These are phyloP conservation scores for Isoetes taiwanensis DNA, from an alignment of 75 land plant genomes.

Conservation along the genomic window DNA sequence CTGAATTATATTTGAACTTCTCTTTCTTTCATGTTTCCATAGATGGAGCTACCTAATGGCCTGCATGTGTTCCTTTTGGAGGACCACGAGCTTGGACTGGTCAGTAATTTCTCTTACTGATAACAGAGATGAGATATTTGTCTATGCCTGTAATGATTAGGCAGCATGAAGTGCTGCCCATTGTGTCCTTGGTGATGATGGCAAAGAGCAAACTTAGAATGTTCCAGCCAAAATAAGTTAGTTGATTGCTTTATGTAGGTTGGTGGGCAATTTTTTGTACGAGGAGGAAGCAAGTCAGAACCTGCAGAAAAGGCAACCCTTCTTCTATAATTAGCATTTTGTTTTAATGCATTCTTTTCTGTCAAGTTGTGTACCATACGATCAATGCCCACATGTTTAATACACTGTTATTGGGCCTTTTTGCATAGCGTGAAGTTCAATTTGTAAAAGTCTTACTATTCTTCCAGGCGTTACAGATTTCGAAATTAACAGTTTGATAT, in stretches of 20 bases:
- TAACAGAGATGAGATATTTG: neutral
- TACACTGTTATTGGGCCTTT: neutral
- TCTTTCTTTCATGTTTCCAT: neutral
- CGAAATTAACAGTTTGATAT: neutral
- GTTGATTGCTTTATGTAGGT: constrained; percentile 11
- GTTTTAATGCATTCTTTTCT: neutral
- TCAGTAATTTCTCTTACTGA: neutral
- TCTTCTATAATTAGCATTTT: neutral
- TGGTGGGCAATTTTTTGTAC: constrained; percentile 13
- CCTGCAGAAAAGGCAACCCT: neutral
- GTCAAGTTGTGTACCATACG: neutral
- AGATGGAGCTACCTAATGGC: constrained; percentile 13
- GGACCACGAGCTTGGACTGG: constrained; percentile 26
- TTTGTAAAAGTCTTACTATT: too few species aligned
- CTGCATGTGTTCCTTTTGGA: constrained; percentile 20
- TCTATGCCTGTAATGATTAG: neutral
- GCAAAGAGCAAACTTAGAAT: neutral
- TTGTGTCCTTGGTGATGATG: neutral
- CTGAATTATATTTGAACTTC: neutral
- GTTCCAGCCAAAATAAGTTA: neutral
- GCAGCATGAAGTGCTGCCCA: too few species aligned
- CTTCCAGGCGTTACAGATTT: neutral
- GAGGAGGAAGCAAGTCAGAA: constrained; percentile 16
- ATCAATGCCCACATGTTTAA: neutral
- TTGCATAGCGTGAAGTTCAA: neutral